phyloP scores from a whole-genome alignment of 148 eudicot species.

The Vaccinium darrowii region DNA sequence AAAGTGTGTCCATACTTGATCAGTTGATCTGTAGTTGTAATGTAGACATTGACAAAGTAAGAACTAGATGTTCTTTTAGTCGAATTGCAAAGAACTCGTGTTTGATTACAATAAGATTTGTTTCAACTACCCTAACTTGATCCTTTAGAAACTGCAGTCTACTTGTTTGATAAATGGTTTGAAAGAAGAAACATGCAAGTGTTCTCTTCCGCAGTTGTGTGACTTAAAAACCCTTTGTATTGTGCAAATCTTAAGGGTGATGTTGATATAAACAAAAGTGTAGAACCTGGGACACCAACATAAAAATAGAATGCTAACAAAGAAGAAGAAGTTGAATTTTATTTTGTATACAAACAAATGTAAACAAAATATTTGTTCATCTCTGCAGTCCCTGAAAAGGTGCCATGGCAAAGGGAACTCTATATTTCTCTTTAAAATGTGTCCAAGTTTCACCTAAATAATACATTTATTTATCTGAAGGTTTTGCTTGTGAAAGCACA shows the following conservation, averaged over 20 bases:
- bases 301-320: neutral
- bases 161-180: constrained; percentile 4
- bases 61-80: neutral
- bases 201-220: neutral
- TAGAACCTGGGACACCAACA: neutral
- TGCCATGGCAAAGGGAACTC: too few species aligned
- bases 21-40: neutral
- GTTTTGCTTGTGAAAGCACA: too few species aligned
- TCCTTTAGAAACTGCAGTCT: neutral
- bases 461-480: neutral
- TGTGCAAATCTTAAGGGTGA: neutral
- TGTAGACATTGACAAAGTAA: neutral
- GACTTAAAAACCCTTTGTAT: neutral
- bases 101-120: neutral
- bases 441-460: neutral
- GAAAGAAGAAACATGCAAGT: constrained; percentile 4
- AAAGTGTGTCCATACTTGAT: neutral
- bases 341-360: neutral
- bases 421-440: neutral
- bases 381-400: neutral
- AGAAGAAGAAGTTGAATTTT: neutral
- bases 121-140: too few species aligned
- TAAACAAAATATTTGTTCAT: neutral
- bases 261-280: neutral
- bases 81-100: neutral